These are phyloP conservation scores for Hypoxylon sp. DNA, from an alignment of 2,329 filamentous ascomycete genomes.

Conservation along the genomic window DNA sequence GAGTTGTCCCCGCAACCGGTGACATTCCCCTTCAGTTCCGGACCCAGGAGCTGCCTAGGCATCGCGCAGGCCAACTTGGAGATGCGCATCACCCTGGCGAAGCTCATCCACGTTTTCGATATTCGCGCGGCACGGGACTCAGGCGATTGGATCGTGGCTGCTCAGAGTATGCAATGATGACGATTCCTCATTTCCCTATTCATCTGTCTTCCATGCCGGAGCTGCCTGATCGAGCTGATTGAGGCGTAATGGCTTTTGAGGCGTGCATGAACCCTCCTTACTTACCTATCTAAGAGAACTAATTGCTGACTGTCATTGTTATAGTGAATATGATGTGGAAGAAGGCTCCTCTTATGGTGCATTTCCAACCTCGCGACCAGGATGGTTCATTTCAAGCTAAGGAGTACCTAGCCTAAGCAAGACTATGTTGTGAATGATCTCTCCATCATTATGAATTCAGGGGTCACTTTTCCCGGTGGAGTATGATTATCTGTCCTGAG, in stretches of 20 bases:
- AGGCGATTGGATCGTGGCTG: slow-evolving; percentile 45
- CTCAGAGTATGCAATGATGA: slow-evolving; percentile 13
- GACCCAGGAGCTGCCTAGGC: slow-evolving; percentile 48
- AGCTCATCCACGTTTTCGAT: slow-evolving; percentile 48
- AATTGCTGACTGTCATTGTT: not conserved
- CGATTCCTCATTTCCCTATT: not conserved
- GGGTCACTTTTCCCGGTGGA: not conserved
- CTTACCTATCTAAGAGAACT: not conserved
- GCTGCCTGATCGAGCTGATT: not conserved
- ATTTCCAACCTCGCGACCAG: slow-evolving; percentile 34
- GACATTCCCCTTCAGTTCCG: slow-evolving; percentile 48
- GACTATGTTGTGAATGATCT: not conserved
- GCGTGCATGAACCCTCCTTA: not conserved
- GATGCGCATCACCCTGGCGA: slow-evolving; percentile 50
- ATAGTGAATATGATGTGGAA: slow-evolving; percentile 50
- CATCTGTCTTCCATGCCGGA: not conserved
- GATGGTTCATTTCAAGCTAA: not conserved
- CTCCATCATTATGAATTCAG: not conserved
- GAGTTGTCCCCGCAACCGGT: slow-evolving; percentile 6
- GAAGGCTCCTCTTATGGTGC: slow-evolving; percentile 48
- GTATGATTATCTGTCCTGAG: slow-evolving; percentile 9
- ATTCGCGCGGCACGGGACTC: slow-evolving; percentile 38
- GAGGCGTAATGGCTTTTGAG: not conserved
- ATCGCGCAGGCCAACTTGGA: slow-evolving; percentile 50
- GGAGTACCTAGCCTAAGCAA: not conserved